Evolutionary conservation across 148 eudicot species (phyloP), one percentile per base, ranked within the genome.

Genomic region (Dianthus caryophyllus): DNA sequence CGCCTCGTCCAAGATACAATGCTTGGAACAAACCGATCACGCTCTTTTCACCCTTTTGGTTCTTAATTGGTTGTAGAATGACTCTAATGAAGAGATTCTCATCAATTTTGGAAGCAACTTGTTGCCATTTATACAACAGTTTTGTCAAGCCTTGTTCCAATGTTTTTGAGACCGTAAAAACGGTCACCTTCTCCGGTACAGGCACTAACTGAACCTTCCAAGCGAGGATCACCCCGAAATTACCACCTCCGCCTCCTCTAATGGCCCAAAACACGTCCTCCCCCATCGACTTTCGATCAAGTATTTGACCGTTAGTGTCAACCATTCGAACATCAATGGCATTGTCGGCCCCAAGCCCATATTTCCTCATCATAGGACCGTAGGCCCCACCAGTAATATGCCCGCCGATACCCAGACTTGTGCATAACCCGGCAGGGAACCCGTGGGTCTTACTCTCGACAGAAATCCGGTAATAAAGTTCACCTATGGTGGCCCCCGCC

Each of bases 251-350:
- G 50, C 79, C 79, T 5, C 79, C 79, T 70, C 79, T 75, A 20
- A 83, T 71, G 9, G 86, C 86, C 86, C 83, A 83, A 70, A 83
- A 83, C 20, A 82, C 51, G 55, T 82, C 82, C 66, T 82, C 85
- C 21, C 85, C 85, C 85, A 82, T 82, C 27, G 77, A 44, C 66
- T 70, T 25, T 44, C 84, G 53, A 29, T 75, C 79, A 26, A 75
- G 79, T 31, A 83, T 58, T 29, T 43, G 52, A 10, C 86, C 81
- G 49, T 80, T 69, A 5, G 66, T 81, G 65, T 83, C 79, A 3
- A 83, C 63, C 56, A 83, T 73, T 30, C 51, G 61, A 24, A 82
- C 86, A 70, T 83, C 83, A 14, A 80, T 24, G 16, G 71, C 78
- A 61, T 83, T 83, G 51, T 83, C 86, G 3, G 79, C 81, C 1